Base-by-base conservation (phyloP, 352 stramenopile genomes). In the Phytopythium vexans region DNA sequence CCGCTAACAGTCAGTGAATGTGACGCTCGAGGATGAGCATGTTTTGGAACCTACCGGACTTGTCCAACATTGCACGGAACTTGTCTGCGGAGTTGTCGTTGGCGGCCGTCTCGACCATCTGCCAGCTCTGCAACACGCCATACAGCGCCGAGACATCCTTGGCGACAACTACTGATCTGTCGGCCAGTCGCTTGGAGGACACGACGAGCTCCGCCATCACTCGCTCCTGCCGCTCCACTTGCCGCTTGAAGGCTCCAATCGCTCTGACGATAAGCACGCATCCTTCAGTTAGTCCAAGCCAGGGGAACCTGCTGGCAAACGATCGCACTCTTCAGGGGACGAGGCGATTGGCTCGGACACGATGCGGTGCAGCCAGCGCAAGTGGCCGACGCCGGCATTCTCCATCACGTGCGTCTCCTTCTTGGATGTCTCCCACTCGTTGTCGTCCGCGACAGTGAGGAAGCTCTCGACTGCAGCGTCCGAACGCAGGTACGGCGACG, bases 341-440 rank as follows among this genome's bases (percentile, higher is more conserved):
- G 42, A 42, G 1, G 56, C 50, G 8, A 75, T 64, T n/a, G 57
- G 45, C 33, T 76, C 56, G 27, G 52, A 66, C 10, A 75, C 47
- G 50, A 90, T 73, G 10, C 73, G 76, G 50, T 82, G 68, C 52
- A 90, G 78, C 80, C 80, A 90, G 21, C 72, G 73, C 58, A 88
- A 64, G 52, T 91, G 77, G 0, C 80, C 77, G 6, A 58, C 41
- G 12, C 80, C 77, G 10, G 67, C 80, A 51, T 88, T 83, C 35
- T 91, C 80, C 62, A 85, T 57, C 51, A 84, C 58, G 2, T 52
- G 54, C 3, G 66, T 77, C n/a, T 60, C 54, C 60, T 82, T 88
- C 61, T 84, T 86, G 39, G 62, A 68, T 0, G 54, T 45, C 14
- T 88, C 80, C 80, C 80, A 90, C 4, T 82, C 73, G 12, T 54